Evolutionary conservation across 2,329 filamentous ascomycete species (phyloP).

Genomic region (Didymella exigua): DNA sequence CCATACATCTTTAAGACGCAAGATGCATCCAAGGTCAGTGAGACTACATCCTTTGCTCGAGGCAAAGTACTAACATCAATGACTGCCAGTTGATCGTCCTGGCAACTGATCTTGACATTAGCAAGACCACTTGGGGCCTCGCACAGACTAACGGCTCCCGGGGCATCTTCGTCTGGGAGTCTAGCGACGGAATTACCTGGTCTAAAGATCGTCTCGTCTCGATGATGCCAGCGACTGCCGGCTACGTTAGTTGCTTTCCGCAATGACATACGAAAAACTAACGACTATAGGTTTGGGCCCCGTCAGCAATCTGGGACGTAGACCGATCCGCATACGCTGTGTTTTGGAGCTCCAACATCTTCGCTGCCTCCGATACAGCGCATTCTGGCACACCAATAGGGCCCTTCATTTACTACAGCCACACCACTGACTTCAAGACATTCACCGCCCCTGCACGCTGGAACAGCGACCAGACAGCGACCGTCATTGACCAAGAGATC

Average conservation of each 20-base stretch:
- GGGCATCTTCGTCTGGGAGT: constrained; percentile 63
- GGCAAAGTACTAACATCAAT: neutral
- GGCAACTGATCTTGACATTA: constrained; percentile 59
- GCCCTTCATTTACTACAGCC: constrained; percentile 57
- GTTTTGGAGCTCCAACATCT: constrained; percentile 57
- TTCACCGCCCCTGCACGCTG: constrained; percentile 59
- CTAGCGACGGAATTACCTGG: constrained; percentile 59
- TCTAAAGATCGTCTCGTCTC: constrained; percentile 54
- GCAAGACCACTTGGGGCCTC: constrained; percentile 59
- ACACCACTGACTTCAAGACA: constrained; percentile 61
- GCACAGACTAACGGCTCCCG: constrained; percentile 58
- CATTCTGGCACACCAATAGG: constrained; percentile 56
- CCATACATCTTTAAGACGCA: constrained; percentile 55
- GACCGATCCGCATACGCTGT: constrained; percentile 54
- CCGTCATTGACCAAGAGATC: constrained; percentile 64
- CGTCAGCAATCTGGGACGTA: constrained; percentile 60
- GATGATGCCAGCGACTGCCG: constrained; percentile 60
- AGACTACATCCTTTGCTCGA: constrained; percentile 59
- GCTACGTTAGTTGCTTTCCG: constrained; percentile 37
- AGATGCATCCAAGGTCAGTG: constrained; percentile 50
- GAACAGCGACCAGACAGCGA: constrained; percentile 55
- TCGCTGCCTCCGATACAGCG: constrained; percentile 53
- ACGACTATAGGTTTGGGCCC: constrained; percentile 59
- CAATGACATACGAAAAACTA: too few species aligned
- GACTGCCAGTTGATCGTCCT: neutral